These are phyloP conservation scores for Pugionium dolabratum DNA, from an alignment of 345 rosid genomes.

Conservation along the genomic window DNA sequence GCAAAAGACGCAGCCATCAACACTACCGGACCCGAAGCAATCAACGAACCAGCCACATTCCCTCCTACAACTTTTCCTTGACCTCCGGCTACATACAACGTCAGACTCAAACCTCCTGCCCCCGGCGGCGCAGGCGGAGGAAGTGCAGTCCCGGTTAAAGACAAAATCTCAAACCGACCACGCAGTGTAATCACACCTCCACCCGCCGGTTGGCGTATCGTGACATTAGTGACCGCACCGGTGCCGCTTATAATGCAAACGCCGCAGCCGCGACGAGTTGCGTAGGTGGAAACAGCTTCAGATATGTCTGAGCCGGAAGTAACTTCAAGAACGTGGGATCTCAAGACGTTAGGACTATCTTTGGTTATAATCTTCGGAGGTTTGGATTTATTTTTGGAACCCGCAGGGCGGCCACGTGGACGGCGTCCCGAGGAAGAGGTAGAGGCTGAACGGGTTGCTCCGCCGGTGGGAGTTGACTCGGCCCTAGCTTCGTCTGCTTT, in stretches of 20 bases:
- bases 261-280: conserved; percentile 65
- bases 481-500: conserved; percentile 45
- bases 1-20: conserved; percentile 73
- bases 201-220: conserved; percentile 60
- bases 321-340: conserved; percentile 66
- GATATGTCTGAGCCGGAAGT: conserved; percentile 58
- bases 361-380: conserved; percentile 65
- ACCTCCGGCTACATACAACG: conserved; percentile 68
- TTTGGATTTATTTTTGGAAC: conserved; percentile 72
- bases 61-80: conserved; percentile 83
- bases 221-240: conserved; percentile 66
- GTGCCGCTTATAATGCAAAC: conserved; percentile 63
- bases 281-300: conserved; percentile 55
- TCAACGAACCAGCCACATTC: conserved; percentile 63
- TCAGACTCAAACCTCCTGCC: conserved; percentile 52
- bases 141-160: conserved; percentile 63
- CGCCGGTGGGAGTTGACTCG: conserved; percentile 37
- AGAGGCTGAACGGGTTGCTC: conserved; percentile 38
- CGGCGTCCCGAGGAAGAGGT: conserved; percentile 49
- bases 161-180: conserved; percentile 72
- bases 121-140: conserved; percentile 78
- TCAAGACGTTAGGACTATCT: conserved; percentile 69
- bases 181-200: conserved; percentile 68
- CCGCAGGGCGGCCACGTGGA: conserved; percentile 73
- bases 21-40: conserved; percentile 70